Evolutionary conservation across 2,329 filamentous ascomycete genomes (phyloP).

Genomic region (Neopestalotiopsis rosae): DNA sequence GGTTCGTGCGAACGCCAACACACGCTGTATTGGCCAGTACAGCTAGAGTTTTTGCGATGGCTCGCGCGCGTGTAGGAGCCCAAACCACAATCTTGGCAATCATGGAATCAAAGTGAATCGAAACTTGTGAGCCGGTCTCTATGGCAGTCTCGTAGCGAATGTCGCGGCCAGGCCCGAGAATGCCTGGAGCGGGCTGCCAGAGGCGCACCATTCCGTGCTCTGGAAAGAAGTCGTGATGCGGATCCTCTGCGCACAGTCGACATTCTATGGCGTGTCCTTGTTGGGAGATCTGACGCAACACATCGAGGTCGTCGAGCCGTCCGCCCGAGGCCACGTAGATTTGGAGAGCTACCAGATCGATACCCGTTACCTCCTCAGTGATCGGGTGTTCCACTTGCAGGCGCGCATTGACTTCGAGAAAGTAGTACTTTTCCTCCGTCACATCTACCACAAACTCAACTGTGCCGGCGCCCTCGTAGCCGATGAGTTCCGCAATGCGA

Average conservation of each 20-base stretch:
- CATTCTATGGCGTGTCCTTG: slow-evolving; percentile 48
- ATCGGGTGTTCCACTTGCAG: slow-evolving; percentile 52
- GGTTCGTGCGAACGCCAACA: slow-evolving; percentile 63
- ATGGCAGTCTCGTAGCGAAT: slow-evolving; percentile 49
- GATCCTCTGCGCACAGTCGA: slow-evolving; percentile 49
- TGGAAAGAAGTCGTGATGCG: slow-evolving; percentile 41
- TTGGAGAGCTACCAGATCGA: slow-evolving; percentile 39
- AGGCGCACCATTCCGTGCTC: slow-evolving; percentile 40
- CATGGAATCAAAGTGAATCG: slow-evolving; percentile 53
- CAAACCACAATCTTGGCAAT: slow-evolving; percentile 52
- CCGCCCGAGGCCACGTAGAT: slow-evolving; percentile 41
- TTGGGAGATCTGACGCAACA: slow-evolving; percentile 30
- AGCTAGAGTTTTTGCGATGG: slow-evolving; percentile 40
- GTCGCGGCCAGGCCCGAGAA: slow-evolving; percentile 11
- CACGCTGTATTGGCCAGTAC: slow-evolving; percentile 43
- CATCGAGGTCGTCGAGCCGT: slow-evolving; percentile 29
- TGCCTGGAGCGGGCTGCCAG: slow-evolving; percentile 34
- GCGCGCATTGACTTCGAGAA: slow-evolving; percentile 51
- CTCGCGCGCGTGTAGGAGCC: slow-evolving; percentile 41
- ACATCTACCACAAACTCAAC: slow-evolving; percentile 46
- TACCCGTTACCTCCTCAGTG: slow-evolving; percentile 32
- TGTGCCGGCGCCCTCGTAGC: slow-evolving; percentile 44
- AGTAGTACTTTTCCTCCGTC: slow-evolving; percentile 40
- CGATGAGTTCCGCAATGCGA: slow-evolving; percentile 34
- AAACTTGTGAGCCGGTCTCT: slow-evolving; percentile 40